Percentiles rank a stretch among this genome's conserved stretches.
Conservation (phyloP, 208 protist genomes). For the Leptomonas seymouri region DNA sequence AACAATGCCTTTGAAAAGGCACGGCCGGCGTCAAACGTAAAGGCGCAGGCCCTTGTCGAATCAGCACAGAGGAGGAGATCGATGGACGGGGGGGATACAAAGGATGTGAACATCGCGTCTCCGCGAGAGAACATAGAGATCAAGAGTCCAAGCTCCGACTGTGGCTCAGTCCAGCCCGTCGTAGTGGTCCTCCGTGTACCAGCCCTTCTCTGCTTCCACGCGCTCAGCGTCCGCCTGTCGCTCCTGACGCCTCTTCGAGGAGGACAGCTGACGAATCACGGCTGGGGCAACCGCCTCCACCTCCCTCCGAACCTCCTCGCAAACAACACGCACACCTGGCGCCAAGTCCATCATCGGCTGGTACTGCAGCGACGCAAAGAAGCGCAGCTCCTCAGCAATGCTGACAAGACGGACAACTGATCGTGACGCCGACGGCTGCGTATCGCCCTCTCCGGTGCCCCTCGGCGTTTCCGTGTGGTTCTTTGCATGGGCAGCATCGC, state of each 20-base stretch:
- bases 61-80: no score
- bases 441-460: not conserved
- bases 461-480: not conserved
- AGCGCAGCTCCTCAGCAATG: conserved; percentile 50
- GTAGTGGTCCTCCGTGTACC: conserved; percentile 34
- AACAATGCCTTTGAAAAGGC: no score
- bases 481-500: no score
- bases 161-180: conserved; percentile 27
- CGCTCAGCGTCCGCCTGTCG: not conserved
- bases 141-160: not conserved
- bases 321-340: conserved; percentile 18
- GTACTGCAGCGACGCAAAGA: conserved; percentile 34
- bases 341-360: conserved; percentile 14
- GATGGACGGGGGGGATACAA: no score
- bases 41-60: no score
- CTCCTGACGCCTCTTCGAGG: not conserved
- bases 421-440: not conserved
- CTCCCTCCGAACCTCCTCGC: conserved; percentile 21
- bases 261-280: conserved; percentile 7
- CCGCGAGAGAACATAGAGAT: not conserved
- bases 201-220: conserved; percentile 5
- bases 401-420: conserved; percentile 54
- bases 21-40: no score
- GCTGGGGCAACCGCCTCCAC: conserved; percentile 15
- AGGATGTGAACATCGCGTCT: not conserved